Conservation (phyloP, 2,329 filamentous ascomycete genomes). For the Mollisia scopiformis region DNA sequence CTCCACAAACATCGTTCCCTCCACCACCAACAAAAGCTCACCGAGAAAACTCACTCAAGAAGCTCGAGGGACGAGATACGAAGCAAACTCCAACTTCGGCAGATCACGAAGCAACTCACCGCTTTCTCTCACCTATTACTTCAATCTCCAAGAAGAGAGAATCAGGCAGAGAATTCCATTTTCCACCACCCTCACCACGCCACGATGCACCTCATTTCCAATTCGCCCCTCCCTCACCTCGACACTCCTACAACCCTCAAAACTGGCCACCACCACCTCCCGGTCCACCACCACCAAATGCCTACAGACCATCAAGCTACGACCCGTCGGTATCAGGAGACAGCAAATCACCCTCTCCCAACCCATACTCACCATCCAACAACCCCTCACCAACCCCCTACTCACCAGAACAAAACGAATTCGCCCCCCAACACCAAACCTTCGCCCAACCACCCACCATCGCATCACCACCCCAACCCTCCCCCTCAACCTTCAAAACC, state of each 20-base stretch:
- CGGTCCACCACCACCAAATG: constrained; percentile 25
- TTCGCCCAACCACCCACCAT: constrained; percentile 5
- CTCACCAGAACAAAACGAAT: neutral
- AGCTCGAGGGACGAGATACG: constrained; percentile 49
- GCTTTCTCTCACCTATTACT: constrained; percentile 30
- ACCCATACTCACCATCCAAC: constrained; percentile 22
- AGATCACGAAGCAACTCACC: constrained; percentile 43
- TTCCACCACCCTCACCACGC: constrained; percentile 53
- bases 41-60: constrained; percentile 48
- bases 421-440: constrained; percentile 7
- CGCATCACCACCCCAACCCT: constrained; percentile 1
- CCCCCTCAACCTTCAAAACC: too few species aligned
- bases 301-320: constrained; percentile 25
- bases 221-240: constrained; percentile 54
- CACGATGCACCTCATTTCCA: constrained; percentile 60
- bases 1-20: constrained; percentile 33
- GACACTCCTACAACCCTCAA: constrained; percentile 33
- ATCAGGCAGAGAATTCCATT: constrained; percentile 59
- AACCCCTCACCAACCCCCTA: neutral
- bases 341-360: constrained; percentile 16
- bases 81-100: constrained; percentile 18
- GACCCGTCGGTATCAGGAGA: constrained; percentile 17
- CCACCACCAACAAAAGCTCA: constrained; percentile 33
- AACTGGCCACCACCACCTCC: constrained; percentile 32
- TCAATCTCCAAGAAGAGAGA: constrained; percentile 27